phyloP scores from a whole-genome alignment of 2,329 filamentous ascomycete genomes.

The Cordyceps cateniannulata region DNA sequence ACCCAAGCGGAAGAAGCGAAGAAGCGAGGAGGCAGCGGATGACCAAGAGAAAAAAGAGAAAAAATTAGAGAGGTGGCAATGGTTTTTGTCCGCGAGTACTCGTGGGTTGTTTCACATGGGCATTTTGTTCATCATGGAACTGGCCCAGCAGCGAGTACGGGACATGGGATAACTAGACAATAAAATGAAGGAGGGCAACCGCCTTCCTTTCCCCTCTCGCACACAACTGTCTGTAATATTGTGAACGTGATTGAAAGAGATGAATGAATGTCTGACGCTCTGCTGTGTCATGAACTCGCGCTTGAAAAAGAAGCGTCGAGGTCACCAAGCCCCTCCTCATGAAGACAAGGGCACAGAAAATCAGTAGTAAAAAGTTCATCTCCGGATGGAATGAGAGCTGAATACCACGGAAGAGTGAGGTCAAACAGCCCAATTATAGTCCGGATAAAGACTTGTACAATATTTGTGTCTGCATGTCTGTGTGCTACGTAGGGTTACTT shows the following conservation, averaged over 20 bases:
- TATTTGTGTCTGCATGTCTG: background rate
- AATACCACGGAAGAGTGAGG: slow-evolving; percentile 19
- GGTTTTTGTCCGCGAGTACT: slow-evolving; percentile 8
- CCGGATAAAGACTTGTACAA: slow-evolving; percentile 18
- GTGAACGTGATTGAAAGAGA: background rate
- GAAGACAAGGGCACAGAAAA: background rate
- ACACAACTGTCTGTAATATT: background rate
- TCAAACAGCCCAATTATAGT: slow-evolving; percentile 34
- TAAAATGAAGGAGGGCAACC: background rate
- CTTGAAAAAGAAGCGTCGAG: background rate
- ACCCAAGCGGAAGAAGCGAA: slow-evolving; percentile 15
- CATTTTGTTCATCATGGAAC: background rate
- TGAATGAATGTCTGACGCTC: background rate
- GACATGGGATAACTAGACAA: slow-evolving; percentile 8
- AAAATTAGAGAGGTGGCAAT: slow-evolving; percentile 18
- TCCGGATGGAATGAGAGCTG: slow-evolving; percentile 26
- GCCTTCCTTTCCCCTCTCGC: background rate
- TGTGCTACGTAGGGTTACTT: background rate
- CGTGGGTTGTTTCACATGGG: background rate
- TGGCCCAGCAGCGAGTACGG: background rate
- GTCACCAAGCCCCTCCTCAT: background rate
- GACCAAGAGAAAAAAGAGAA: slow-evolving; percentile 21
- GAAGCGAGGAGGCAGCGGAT: slow-evolving; percentile 16
- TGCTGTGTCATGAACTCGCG: background rate
- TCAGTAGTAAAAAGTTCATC: slow-evolving; percentile 9